Evolutionary conservation across 2,329 filamentous ascomycete genomes (phyloP).

Genomic region (Byssoonygena ceratinophila): DNA sequence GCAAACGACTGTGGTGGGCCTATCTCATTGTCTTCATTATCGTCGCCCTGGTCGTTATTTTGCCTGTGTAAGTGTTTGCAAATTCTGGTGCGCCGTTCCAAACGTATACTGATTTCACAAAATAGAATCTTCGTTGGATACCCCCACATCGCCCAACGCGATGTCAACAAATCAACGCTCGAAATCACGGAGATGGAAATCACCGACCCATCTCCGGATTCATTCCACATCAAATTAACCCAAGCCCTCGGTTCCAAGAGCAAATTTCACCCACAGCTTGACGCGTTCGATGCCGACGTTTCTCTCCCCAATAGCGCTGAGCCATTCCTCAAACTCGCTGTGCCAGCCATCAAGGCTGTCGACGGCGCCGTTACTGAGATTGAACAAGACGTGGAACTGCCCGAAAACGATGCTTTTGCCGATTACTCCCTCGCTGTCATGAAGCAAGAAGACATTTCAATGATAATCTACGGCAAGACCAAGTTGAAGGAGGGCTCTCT

Average conservation of each 20-base stretch:
- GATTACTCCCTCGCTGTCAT: slow-evolving; percentile 43
- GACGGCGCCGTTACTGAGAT: slow-evolving; percentile 36
- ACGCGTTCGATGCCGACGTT: slow-evolving; percentile 44
- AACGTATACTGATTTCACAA: slow-evolving; percentile 1
- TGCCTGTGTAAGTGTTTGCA: slow-evolving; percentile 44
- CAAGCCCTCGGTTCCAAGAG: slow-evolving; percentile 41
- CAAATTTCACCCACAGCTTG: slow-evolving; percentile 45
- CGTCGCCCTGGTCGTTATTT: slow-evolving; percentile 43
- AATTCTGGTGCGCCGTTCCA: no score
- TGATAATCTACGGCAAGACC: slow-evolving; percentile 45
- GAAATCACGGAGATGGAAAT: slow-evolving; percentile 43
- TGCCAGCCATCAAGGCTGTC: slow-evolving; percentile 38
- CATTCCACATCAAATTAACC: slow-evolving; percentile 41
- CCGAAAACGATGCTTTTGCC: slow-evolving; percentile 38
- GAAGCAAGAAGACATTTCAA: slow-evolving; percentile 38
- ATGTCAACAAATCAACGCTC: slow-evolving; percentile 44
- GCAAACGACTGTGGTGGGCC: slow-evolving; percentile 45
- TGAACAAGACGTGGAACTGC: slow-evolving; percentile 38
- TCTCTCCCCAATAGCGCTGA: slow-evolving; percentile 35
- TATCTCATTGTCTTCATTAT: slow-evolving; percentile 42
- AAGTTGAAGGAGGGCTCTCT: slow-evolving; percentile 43
- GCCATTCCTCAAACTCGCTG: slow-evolving; percentile 37
- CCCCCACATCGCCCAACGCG: slow-evolving; percentile 47
- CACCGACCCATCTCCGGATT: slow-evolving; percentile 40
- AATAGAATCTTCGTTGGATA: slow-evolving; percentile 48